Percentiles rank a stretch among this genome's conserved stretches.
Conservation (phyloP, 768 basidiomycete genomes). For the Trametes villosa region DNA sequence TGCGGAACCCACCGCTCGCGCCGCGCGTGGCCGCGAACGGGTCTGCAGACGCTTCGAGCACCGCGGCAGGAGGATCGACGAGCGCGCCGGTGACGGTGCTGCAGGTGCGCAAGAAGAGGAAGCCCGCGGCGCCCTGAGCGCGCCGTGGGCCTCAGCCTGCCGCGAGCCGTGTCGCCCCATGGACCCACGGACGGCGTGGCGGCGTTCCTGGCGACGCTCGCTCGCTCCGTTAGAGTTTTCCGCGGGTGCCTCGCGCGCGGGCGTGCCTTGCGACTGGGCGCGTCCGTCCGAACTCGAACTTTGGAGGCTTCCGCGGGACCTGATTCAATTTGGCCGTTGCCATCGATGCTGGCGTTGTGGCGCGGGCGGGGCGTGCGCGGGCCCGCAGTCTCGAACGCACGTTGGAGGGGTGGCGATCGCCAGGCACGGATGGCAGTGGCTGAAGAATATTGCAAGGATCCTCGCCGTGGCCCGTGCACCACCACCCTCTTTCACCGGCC, state of each 20-base stretch:
- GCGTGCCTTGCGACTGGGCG: background rate
- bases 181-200: background rate
- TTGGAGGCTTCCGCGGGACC: background rate
- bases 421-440: background rate
- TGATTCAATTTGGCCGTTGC: background rate
- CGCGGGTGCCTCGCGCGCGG: too few relatives aligned
- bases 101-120: constrained; percentile 57
- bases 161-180: background rate
- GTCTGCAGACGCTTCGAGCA: constrained; percentile 13
- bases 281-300: background rate
- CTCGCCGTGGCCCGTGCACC: too few relatives aligned
- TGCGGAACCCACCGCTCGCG: constrained; percentile 50
- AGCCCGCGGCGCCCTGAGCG: constrained; percentile 23
- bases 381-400: background rate
- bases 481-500: too few relatives aligned
- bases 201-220: background rate
- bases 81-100: constrained; percentile 56
- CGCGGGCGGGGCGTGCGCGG: background rate
- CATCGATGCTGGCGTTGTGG: background rate
- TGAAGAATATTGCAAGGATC: too few relatives aligned
- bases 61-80: constrained; percentile 9
- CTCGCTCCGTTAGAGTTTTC: background rate
- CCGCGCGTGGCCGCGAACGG: constrained; percentile 24
- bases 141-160: background rate
- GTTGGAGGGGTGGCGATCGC: background rate